Evolutionary conservation across 306 rosid species (phyloP).

Genomic region (Pueraria montana): DNA sequence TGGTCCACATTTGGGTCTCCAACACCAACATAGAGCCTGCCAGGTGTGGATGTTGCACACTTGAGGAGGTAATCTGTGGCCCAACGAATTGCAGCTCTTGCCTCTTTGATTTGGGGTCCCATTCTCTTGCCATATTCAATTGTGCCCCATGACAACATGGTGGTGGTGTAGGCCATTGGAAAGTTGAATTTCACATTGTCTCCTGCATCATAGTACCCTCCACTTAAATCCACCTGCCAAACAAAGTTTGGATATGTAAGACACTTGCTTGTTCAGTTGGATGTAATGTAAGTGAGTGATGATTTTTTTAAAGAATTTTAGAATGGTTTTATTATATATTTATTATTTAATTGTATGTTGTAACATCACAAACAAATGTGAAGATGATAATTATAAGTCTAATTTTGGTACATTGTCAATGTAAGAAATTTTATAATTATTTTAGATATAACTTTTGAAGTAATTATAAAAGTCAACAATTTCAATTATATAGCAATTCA

Average conservation of each 20-base stretch:
- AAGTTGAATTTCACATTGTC: slow-evolving; percentile 94
- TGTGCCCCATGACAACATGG: slow-evolving; percentile 89
- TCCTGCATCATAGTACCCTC: slow-evolving; percentile 96
- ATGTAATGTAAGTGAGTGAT: background rate
- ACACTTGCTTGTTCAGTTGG: background rate
- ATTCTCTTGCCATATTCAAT: slow-evolving; percentile 79
- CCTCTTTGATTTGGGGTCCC: slow-evolving; percentile 66
- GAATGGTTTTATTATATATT: background rate
- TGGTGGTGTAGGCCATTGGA: slow-evolving; percentile 93
- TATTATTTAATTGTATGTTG: background rate
- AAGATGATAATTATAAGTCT: background rate
- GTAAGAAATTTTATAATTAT: too few species aligned
- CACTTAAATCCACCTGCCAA: slow-evolving; percentile 82
- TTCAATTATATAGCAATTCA: too few species aligned
- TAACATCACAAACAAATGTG: background rate
- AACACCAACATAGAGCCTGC: slow-evolving; percentile 84
- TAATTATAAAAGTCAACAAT: too few species aligned
- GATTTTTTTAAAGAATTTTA: background rate
- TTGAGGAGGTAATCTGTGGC: slow-evolving; percentile 79
- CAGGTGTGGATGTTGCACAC: slow-evolving; percentile 79
- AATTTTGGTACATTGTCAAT: too few species aligned
- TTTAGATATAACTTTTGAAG: background rate
- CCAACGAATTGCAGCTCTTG: slow-evolving; percentile 83
- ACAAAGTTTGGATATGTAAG: slow-evolving; percentile 13
- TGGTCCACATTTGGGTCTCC: slow-evolving; percentile 88